Base-by-base conservation (phyloP, 805 yeast genomes). In the Saturnispora serradocipensis region DNA sequence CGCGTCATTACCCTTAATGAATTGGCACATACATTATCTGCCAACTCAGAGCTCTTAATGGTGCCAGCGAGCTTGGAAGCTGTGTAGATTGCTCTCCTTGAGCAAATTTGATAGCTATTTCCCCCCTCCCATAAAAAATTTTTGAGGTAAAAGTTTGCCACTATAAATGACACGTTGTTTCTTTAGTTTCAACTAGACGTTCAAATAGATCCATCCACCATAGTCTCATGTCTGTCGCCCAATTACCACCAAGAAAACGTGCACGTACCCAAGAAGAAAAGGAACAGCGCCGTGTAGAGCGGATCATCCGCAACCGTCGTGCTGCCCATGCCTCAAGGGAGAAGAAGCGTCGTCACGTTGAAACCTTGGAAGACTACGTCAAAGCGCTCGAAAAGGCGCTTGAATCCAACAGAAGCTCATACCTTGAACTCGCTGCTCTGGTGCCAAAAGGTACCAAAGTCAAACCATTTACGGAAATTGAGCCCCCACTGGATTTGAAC, bases 301-400 rank as follows among this genome's bases (percentile, higher is more conserved):
- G 99, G 48, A 90, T 93, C 48, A 74, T 91, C 61, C 79, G 99
- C 66, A 91, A 91, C 69, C 80, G 98, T 63, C 85, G 91, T 65
- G 98, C 98, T 15, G 99, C 99, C 46, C 98, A 91, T 67, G 96
- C 96, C 49, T 87, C 96, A 28, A 80, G 99, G 58, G 99, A 93
- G 65, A 90, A 91, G 79, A 91, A 91, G 78, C 80, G 98, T 65
- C 80, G 82, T 64, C 96, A 91, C 65, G 84, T 93, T 52, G 96
- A 89, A 68, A 81, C 79, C 56, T 75, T 93, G 58, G 97, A 91
- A 68, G 67, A 72, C 38, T 79, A 78, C 57, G 81, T 77, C 38
- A 59, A 65, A 42, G 63, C 67, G 34, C 67, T 79, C 58, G 80
- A 74, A 55, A 13, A 22, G 11, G 51, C 51, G 9, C 16, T 49